Base-by-base conservation (phyloP, 306 rosid genomes). In the Rubus parviflorus region DNA sequence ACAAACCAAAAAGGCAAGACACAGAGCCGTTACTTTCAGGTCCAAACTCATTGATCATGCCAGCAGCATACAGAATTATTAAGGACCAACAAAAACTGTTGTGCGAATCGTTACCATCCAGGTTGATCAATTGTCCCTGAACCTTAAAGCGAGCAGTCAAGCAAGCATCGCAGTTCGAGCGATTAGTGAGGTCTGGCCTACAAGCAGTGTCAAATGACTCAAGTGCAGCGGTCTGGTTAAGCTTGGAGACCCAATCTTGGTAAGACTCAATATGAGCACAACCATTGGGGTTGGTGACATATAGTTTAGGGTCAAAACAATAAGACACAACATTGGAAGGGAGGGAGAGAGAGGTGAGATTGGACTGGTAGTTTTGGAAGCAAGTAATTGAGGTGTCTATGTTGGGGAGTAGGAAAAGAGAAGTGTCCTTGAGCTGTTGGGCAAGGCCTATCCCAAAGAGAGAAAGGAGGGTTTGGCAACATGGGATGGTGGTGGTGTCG, bases 61-160 rank as follows among this genome's bases (percentile, higher is more conserved):
- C 98, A 82, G 97, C 97, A 78, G 91, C 97, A 83, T 92, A 95
- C 19, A 95, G 81, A 63, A 92, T 51, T 1, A 88, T 12, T 15
- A 64, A 88, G 74, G 82, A 84, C 72, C 86, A 90, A 66, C 98
- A 95, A 57, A 30, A 81, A 54, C 25, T 84, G 90, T 6, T 17
- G 4, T 53, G 23, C 6, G 97, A 87, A 69, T 61, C 4, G 53
- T 95, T 92, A 83, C 97, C 97, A 78, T 87, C 93, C 19, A 83
- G 62, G 0, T 80, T 14, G 68, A 56, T 65, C 63, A 95, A 80
- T 5, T 15, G 7, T 20, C 76, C 69, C 79, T 78, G 84, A 20
- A 82, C 80, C 69, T 63, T 75, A 1, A 52, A 57, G 0, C 90
- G 97, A 17, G 98, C 97, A 0, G 75, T 46, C 0, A 84, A 46